Evolutionary conservation across 805 yeast species (phyloP).

Genomic region (Teunomyces aglyptinius): DNA sequence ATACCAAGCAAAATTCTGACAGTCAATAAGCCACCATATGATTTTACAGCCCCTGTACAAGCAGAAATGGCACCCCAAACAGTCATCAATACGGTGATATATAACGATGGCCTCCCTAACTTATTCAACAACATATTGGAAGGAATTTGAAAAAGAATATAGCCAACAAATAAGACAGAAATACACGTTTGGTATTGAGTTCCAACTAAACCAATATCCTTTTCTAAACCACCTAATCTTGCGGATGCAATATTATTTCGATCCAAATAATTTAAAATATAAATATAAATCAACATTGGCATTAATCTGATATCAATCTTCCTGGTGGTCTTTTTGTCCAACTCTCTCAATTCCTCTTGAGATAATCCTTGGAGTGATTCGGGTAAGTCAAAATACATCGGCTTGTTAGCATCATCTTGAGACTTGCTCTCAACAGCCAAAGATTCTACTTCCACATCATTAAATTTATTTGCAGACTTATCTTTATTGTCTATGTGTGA

Average conservation of each 20-base stretch:
- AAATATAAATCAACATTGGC: constrained; percentile 50
- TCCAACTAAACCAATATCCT: constrained; percentile 42
- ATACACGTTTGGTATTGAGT: constrained; percentile 49
- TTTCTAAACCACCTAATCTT: constrained; percentile 47
- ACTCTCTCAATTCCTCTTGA: constrained; percentile 41
- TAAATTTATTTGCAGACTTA: not conserved
- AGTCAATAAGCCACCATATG: constrained; percentile 44
- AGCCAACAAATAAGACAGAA: constrained; percentile 51
- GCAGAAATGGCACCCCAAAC: constrained; percentile 50
- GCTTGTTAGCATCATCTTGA: constrained; percentile 6
- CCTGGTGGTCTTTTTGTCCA: constrained; percentile 44
- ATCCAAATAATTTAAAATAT: constrained; percentile 52
- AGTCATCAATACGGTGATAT: constrained; percentile 49
- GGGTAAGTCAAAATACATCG: constrained; percentile 20
- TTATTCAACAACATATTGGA: constrained; percentile 47
- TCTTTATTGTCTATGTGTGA: constrained; percentile 1
- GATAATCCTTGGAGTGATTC: constrained; percentile 29
- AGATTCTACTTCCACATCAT: not conserved
- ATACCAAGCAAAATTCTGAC: constrained; percentile 49
- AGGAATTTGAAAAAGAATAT: constrained; percentile 49
- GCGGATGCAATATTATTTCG: constrained; percentile 56
- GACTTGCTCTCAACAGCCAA: not conserved
- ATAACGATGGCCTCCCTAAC: constrained; percentile 49
- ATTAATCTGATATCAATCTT: constrained; percentile 50
- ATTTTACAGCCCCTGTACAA: constrained; percentile 46